phyloP scores from a whole-genome alignment of 345 rosid species.

The Lepidium africanum region DNA sequence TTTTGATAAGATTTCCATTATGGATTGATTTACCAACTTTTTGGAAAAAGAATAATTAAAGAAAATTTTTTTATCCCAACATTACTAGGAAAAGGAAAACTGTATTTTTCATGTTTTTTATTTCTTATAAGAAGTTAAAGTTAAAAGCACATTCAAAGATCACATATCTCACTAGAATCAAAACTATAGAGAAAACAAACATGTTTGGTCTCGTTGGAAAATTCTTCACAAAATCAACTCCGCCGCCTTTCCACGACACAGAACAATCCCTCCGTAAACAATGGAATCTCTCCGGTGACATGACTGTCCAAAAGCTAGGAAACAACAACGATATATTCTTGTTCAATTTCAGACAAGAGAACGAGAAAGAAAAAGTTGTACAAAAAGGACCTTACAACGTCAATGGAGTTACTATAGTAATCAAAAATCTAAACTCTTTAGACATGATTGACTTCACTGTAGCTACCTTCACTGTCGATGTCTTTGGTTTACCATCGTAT shows the following conservation, averaged over 20 bases:
- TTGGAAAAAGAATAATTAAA: too few species aligned
- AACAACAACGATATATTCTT: not conserved
- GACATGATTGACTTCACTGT: conserved; percentile 10
- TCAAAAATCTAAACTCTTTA: not conserved
- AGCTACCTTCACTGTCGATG: not conserved
- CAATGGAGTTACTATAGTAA: conserved; percentile 6
- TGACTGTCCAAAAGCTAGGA: not conserved
- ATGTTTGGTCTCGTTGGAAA: conserved; percentile 7
- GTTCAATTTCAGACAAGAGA: conserved; percentile 8
- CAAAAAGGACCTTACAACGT: not conserved
- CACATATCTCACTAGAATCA: not conserved
- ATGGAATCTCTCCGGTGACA: conserved; percentile 8
- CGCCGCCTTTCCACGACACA: not conserved
- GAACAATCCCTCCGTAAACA: conserved; percentile 10
- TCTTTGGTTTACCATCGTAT: conserved; percentile 7
- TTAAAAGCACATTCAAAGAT: not conserved
- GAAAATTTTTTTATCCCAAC: too few species aligned
- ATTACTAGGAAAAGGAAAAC: too few species aligned
- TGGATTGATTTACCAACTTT: too few species aligned
- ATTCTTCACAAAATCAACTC: conserved; percentile 10
- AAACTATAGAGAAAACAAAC: not conserved
- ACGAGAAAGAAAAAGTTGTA: not conserved
- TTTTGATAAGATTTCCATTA: too few species aligned
- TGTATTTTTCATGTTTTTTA: not conserved
- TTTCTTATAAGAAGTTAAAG: not conserved